These are phyloP conservation scores for Penicillium robsamsonii DNA, from an alignment of 495 filamentous ascomycete genomes.

Conservation along the genomic window DNA sequence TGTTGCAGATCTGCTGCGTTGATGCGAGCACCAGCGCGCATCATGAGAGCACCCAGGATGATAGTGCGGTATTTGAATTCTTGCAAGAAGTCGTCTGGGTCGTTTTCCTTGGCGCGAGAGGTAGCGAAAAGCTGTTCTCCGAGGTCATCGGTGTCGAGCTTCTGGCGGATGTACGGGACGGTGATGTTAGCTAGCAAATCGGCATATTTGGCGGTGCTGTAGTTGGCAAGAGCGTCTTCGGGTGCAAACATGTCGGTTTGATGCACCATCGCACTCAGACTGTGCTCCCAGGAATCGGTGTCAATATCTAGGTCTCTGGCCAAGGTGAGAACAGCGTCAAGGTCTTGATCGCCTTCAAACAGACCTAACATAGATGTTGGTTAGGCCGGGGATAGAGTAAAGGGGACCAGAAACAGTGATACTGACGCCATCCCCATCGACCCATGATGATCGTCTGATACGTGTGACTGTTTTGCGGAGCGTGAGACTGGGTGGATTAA, in stretches of 20 bases:
- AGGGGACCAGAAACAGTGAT: not conserved
- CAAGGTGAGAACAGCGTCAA: not conserved
- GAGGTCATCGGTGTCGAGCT: conserved; percentile 1
- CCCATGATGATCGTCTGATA: conserved; percentile 5
- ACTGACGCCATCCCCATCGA: conserved; percentile 14
- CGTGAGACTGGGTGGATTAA: not conserved
- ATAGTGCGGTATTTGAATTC: conserved; percentile 4
- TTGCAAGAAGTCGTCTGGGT: not conserved
- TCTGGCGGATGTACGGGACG: conserved; percentile 3
- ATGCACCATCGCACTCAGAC: not conserved
- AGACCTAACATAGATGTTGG: not conserved
- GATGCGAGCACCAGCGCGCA: not conserved
- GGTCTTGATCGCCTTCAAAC: conserved; percentile 9
- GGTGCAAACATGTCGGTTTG: conserved; percentile 7
- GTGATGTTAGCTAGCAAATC: not conserved
- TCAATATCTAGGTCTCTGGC: not conserved
- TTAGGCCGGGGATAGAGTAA: not conserved
- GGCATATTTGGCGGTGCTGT: not conserved
- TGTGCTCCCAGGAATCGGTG: not conserved
- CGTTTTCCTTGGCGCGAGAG: not conserved
- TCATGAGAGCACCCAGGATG: conserved; percentile 9
- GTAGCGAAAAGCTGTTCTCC: conserved; percentile 1
- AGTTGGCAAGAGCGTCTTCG: not conserved
- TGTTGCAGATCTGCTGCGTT: not conserved
- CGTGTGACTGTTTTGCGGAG: not conserved